Evolutionary conservation across 176 grass and related monocot genomes (phyloP), one percentile per base, ranked within the genome.

Genomic region (Zea luxurians): DNA sequence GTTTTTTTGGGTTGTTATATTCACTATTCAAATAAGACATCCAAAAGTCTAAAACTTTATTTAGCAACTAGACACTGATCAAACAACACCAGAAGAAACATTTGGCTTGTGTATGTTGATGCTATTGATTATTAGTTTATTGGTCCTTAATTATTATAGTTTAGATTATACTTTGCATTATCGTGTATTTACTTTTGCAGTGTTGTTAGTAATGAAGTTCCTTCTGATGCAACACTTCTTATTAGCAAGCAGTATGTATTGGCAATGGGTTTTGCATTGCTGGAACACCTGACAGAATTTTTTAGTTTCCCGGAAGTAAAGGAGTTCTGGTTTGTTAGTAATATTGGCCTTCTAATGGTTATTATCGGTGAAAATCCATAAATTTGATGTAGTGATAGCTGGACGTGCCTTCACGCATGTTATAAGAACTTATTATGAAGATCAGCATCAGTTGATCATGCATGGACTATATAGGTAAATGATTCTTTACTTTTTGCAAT

Each of bases 311-410:
- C n/a, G n/a, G n/a, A n/a, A n/a, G n/a, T n/a, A n/a, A n/a, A n/a
- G n/a, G 89, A 84, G 64, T 64, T 70, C 89, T 86, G 78, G 91
- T 84, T 90, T 80, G 34, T 92, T 82, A 88, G 84, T 78, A 84
- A 84, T 81, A 61, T 85, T 84, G 94, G 94, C 27, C 73, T 97
- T 71, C n/a, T 86, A 68, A 91, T 97, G 91, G 79, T 97, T 27
- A 2, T 93, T 68, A 58, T 97, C 63, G 94, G 94, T 76, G 91
- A 93, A 87, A 64, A 74, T 97, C 42, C 86, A 87, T 80, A 97
- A 93, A 89, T 13, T 82, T 21, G 89, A 91, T 62, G 78, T 97
- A 17, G 18, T 94, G 42, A 97, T 80, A 80, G 94, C 94, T 49
- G 91, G 94, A 2, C 60, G 68, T 38, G 38, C 94, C 65, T 97